Base-by-base conservation (phyloP, 2,329 filamentous ascomycete genomes). In the Didymosphaeria variabile region DNA sequence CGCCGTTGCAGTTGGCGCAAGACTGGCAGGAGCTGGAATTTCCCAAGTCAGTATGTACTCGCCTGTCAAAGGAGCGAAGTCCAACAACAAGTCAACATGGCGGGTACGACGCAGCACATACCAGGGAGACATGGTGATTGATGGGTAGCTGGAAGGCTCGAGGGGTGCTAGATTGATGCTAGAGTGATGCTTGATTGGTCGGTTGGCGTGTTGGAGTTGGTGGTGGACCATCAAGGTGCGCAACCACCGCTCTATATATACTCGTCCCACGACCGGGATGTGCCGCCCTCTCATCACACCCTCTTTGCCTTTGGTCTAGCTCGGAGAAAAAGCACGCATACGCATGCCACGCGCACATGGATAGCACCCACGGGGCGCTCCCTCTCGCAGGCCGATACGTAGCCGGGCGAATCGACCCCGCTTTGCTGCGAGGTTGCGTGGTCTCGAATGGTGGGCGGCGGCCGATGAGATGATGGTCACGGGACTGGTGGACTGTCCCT, bases 1-100 rank as follows among this genome's bases (percentile, higher is more conserved):
- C 66, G 58, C 73, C 72, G 55, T 53, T 51, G 55, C 72, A 75
- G 57, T 44, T 54, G 34, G 63, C 60, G 72, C 73, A 77, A 57
- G 71, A 58, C 45, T 64, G 52, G 69, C 74, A 77, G 66, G 60
- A 55, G 61, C 69, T 72, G 44, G 44, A 23, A 32, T 12, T 45
- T 17, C 4, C 9, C 44, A 23, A 26, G 29, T 56, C n/a, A 56
- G 55, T 26, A 10, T 32, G 7, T 21, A 36, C 19, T 40, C n/a
- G 17, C 26, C 6, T 29, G 26, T 6, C 4, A 4, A 6, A 29
- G 26, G 26, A 29, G 6, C 26, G 6, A 4, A 29, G 26, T 29
- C 26, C 26, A 6, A 29, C 26, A 6, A 29, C 4, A 29, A 29
- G 0, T 29, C 26, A 29, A 29, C 4, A 29, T 29, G 6, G 6